Evolutionary conservation across 164 flowering plant species (phyloP), one percentile per base, ranked within the genome.

Genomic region (Macadamia tetraphylla): DNA sequence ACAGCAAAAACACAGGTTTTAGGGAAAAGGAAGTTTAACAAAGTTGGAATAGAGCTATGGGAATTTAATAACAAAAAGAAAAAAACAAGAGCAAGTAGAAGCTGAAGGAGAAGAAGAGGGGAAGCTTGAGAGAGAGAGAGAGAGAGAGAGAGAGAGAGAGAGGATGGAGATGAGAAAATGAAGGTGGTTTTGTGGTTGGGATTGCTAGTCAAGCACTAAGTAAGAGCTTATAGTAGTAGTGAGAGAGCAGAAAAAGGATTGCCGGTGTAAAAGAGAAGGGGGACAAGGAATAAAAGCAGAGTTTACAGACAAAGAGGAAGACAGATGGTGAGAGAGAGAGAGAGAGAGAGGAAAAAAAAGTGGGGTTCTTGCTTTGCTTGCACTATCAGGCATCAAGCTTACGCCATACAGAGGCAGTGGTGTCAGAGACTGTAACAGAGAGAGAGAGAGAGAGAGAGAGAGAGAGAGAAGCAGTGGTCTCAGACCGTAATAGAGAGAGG

Each of bases 361-460:
- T 60, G 74, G 71, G 77, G 82, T 74, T 75, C 72, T 86, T 88
- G 92, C 97, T 90, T 91, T 87, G 94, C 97, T 90, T 90, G 92
- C 91, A 87, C 86, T 86, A 87, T 83, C 90, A 86, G 90, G 78
- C 85, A 91, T 83, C 89, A 79, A 79, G 84, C 87, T 87, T 88
- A 84, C 86, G 81, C 87, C 89, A 86, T 79, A 72, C 76, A 72
- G 79, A 79, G 82, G 8, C 9, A 11, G 51, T 46, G 13, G 51
- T 46, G 51, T 46, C 51, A 46, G 51, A 46, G 51, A 46, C 12
- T 46, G 51, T 46, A 46, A 68, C 77, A 74, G 81, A 66, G 84
- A 85, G 88, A 87, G 86, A 83, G 91, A 81, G 81, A 71, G 77
- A 57, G 55, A 63, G 62, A 63, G 15, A 61, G 81, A 76, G 80